A percentile compares a stretch with the other conserved stretches of the same genome.
Evolutionary conservation across 306 rosid genomes (phyloP).

Genomic region (Sicyos edulis): DNA sequence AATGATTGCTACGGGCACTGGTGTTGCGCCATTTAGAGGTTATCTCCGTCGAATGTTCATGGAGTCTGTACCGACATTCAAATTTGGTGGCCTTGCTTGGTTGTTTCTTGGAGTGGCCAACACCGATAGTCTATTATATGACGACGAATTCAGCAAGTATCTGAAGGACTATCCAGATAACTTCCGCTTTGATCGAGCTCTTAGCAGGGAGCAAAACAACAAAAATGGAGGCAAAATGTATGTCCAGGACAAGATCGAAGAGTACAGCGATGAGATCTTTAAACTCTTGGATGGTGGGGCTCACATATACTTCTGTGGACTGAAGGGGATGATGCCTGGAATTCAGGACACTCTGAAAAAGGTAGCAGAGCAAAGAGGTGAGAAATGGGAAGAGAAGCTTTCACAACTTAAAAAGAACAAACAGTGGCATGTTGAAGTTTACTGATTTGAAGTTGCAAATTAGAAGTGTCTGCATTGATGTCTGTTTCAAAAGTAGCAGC

Average conservation of each 20-base stretch:
- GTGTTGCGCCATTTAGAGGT: slow-evolving; percentile 91
- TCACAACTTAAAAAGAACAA: slow-evolving; percentile 89
- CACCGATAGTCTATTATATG: slow-evolving; percentile 71
- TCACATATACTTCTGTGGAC: slow-evolving; percentile 95
- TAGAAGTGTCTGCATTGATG: background rate
- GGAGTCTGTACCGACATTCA: slow-evolving; percentile 71
- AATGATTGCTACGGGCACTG: slow-evolving; percentile 95
- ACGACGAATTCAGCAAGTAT: slow-evolving; percentile 81
- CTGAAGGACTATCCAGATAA: slow-evolving; percentile 69
- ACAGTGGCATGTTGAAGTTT: slow-evolving; percentile 99
- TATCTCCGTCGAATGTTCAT: slow-evolving; percentile 97
- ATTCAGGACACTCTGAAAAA: slow-evolving; percentile 86
- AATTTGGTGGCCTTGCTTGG: slow-evolving; percentile 95
- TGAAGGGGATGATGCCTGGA: slow-evolving; percentile 99
- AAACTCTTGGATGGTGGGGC: slow-evolving; percentile 79
- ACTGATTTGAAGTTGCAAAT: slow-evolving; percentile 41
- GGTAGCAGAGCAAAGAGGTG: slow-evolving; percentile 86
- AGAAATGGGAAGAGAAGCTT: slow-evolving; percentile 87
- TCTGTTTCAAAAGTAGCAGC: slow-evolving; percentile 12
- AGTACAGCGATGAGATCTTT: slow-evolving; percentile 80
- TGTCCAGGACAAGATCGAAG: slow-evolving; percentile 97
- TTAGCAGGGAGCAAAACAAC: slow-evolving; percentile 87
- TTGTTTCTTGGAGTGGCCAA: slow-evolving; percentile 95
- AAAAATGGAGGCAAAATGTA: slow-evolving; percentile 91
- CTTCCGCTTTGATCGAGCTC: slow-evolving; percentile 70